These are phyloP conservation scores for Saposhnikovia divaricata DNA, from an alignment of 129 eudicot species.

Conservation along the genomic window DNA sequence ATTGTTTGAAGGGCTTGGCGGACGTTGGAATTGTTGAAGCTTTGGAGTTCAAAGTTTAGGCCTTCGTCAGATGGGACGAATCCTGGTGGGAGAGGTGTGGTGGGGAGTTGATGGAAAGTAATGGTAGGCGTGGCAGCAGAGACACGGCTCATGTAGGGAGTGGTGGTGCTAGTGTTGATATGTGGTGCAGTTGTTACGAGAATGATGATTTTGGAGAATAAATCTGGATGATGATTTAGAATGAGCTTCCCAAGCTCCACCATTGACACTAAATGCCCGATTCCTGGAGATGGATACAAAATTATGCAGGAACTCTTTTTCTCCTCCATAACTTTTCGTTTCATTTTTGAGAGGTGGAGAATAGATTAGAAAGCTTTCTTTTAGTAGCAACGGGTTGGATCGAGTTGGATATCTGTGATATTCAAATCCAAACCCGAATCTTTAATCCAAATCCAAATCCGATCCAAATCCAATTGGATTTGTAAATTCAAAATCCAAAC, in stretches of 20 bases:
- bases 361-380: not conserved
- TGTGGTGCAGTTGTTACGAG: constrained; percentile 10
- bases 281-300: constrained; percentile 11
- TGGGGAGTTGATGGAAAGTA: constrained; percentile 31
- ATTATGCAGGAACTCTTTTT: not conserved
- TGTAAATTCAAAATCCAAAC: too few species aligned
- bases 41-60: constrained; percentile 32
- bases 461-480: too few species aligned
- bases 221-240: not conserved
- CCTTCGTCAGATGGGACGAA: constrained; percentile 12
- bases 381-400: too few species aligned
- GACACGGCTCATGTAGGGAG: constrained; percentile 19
- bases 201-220: constrained; percentile 17
- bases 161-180: constrained; percentile 15
- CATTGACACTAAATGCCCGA: constrained; percentile 30
- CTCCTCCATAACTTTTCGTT: not conserved
- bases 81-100: constrained; percentile 23
- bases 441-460: too few species aligned
- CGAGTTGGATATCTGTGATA: too few species aligned
- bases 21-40: constrained; percentile 32
- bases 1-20: constrained; percentile 30
- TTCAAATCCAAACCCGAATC: too few species aligned
- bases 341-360: not conserved
- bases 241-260: constrained; percentile 28
- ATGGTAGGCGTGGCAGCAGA: constrained; percentile 29